phyloP scores from a whole-genome alignment of 2,329 filamentous ascomycete species.

The Neonectria faginata region DNA sequence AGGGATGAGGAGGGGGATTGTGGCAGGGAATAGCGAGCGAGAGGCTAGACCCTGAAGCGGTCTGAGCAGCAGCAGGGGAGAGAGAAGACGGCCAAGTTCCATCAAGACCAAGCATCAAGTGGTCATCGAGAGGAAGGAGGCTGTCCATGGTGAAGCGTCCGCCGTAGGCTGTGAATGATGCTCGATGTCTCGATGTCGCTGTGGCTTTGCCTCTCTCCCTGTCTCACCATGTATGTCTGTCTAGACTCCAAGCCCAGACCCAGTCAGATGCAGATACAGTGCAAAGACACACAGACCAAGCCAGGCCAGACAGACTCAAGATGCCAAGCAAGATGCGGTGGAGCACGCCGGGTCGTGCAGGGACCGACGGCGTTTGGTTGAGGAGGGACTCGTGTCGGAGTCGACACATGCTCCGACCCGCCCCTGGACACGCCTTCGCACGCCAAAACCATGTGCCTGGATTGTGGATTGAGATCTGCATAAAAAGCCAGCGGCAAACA shows the following conservation, averaged over 20 bases:
- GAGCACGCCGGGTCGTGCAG: background rate
- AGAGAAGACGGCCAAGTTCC: background rate
- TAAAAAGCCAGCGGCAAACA: background rate
- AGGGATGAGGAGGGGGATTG: background rate
- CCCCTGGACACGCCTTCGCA: background rate
- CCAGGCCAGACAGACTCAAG: background rate
- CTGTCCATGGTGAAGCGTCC: background rate
- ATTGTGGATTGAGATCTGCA: conserved; percentile 20
- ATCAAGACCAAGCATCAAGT: background rate
- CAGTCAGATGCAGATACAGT: background rate
- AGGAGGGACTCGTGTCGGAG: background rate
- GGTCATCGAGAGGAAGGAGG: background rate
- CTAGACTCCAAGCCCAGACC: background rate
- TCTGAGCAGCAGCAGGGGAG: conserved; percentile 8
- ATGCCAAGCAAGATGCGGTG: background rate
- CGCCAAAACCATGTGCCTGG: conserved; percentile 18
- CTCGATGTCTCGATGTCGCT: background rate
- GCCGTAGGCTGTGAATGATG: background rate
- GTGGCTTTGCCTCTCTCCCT: too few species aligned
- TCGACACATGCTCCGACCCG: background rate
- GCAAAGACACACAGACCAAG: background rate
- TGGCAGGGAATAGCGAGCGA: background rate
- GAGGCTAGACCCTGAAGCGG: background rate
- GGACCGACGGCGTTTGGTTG: background rate
- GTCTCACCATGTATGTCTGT: background rate